Evolutionary conservation across 2,329 filamentous ascomycete genomes (phyloP), one percentile per base, ranked within the genome.

Genomic region (Metarhizium rileyi): DNA sequence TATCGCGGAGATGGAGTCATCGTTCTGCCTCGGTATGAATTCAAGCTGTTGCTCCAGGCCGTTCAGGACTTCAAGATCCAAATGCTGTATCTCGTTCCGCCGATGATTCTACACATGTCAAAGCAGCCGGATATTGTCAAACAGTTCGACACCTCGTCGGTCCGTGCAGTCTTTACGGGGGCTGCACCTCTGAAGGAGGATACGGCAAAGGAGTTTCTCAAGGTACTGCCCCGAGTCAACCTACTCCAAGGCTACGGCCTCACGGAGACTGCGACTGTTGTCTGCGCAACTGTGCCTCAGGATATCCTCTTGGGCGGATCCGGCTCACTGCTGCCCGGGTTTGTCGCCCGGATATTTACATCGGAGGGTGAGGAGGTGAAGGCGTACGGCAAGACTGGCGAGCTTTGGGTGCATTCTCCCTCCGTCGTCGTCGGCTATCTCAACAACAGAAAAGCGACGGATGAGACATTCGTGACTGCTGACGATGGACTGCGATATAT

Each of bases 171-270:
- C 10, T 88, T 86, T 62, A 86, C 84, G 0, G 89, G 88, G 3
- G 89, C 88, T 0, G 88, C 89, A 4, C 88, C 88, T 0, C 70
- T 91, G 0, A 87, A 87, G 2, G 74, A 79, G 54, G 87, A 91
- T 63, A 87, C 84, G 0, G 78, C 84, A 1, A 71, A 78, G 35
- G 82, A 86, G 5, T 66, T 90, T 38, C 68, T 74, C 20, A 71
- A 72, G 41, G 64, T 80, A 23, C 85, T 80, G 56, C 84, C 86
- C 0, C 66, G 65, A 0, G 86, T 85, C 76, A 66, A 66, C 1
- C 72, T 90, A 41, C 72, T 78, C 44, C 85, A 89, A 66, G 86
- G 80, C 33, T 91, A 90, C 59, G 87, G 55, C 2, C 50, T 93
- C 59, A 93, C 88, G 1, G 89, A 95, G 63, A 87, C 85, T 8